Evolutionary conservation across 495 filamentous ascomycete species (phyloP), one percentile per base, ranked within the genome.

Genomic region (Penicillium odoratum): DNA sequence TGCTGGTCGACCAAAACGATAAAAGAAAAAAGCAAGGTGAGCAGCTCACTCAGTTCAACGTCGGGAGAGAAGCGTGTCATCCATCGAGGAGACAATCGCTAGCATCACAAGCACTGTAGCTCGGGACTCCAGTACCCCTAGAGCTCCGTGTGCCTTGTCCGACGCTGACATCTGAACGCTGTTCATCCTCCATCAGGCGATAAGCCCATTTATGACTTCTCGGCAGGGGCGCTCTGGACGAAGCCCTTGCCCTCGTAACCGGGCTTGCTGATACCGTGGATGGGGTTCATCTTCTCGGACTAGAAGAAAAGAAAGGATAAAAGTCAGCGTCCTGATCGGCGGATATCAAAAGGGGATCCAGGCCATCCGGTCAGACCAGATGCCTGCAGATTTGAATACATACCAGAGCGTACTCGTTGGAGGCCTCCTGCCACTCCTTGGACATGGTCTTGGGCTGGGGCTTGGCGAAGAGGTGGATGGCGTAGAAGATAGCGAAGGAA

Each of bases 381-480:
- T 16, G 8, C 25, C 26, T 13, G 21, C 33, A 30, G 11, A 53
- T 28, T 55, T 52, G 31, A 73, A 62, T 64, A 70, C 76, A 42
- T 78, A 95, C 93, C 84, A 84, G 89, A 68, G 97, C 81, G 74
- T 88, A 95, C 78, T 96, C 94, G 75, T 98, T 93, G 58, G 85
- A 82, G 55, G 85, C 87, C 81, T 96, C 91, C 79, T 98, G 89
- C 78, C 84, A 98, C 78, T 98, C 94, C 82, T 89, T 89, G 75
- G 78, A 93, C 91, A 98, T 93, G 64, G 94, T 97, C 74, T 75
- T 78, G 51, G 94, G 94, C 49, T 83, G 61, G 36, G 83, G 80
- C 69, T 85, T 83, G 59, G 88, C 90, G 67, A 85, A 83, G 42
- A 74, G 25, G 59, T 88, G 86, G 69, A 89, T 78, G 62, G 63